Evolutionary conservation across 2,329 filamentous ascomycete genomes (phyloP).

Genomic region (Pestalotiopsis sp.): DNA sequence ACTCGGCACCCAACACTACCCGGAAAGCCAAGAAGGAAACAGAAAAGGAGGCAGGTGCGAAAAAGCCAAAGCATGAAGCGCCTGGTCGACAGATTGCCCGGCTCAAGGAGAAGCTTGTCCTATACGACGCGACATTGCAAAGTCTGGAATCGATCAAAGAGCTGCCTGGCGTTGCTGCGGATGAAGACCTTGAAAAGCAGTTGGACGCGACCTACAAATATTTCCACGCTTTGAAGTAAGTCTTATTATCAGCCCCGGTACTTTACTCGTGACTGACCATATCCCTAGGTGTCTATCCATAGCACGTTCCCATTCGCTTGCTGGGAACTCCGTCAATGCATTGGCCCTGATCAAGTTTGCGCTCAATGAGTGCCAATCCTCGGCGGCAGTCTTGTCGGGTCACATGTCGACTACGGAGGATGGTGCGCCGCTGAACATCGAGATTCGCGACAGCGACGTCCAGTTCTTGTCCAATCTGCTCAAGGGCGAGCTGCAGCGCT

Average conservation of each 20-base stretch:
- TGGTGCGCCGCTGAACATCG: slow-evolving; percentile 65
- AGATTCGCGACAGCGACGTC: slow-evolving; percentile 63
- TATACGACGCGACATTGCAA: slow-evolving; percentile 90
- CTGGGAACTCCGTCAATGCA: slow-evolving; percentile 74
- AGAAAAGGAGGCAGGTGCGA: slow-evolving; percentile 54
- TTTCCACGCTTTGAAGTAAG: slow-evolving; percentile 86
- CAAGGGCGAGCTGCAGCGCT: slow-evolving; percentile 74
- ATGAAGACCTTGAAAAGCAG: slow-evolving; percentile 74
- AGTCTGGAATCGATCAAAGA: slow-evolving; percentile 90
- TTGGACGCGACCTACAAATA: slow-evolving; percentile 80
- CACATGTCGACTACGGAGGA: slow-evolving; percentile 34
- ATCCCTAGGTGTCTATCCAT: slow-evolving; percentile 73
- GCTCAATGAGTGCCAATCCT: slow-evolving; percentile 59
- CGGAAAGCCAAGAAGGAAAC: slow-evolving; percentile 59
- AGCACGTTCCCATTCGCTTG: slow-evolving; percentile 79
- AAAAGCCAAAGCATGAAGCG: slow-evolving; percentile 52
- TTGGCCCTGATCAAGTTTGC: slow-evolving; percentile 83
- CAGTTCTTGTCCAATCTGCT: slow-evolving; percentile 65
- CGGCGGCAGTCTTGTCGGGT: slow-evolving; percentile 50
- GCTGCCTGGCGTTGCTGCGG: slow-evolving; percentile 85
- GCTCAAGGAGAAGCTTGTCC: slow-evolving; percentile 81
- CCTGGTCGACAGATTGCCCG: slow-evolving; percentile 76
- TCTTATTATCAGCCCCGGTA: slow-evolving; percentile 13
- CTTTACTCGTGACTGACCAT: slow-evolving; percentile 9
- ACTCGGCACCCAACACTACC: slow-evolving; percentile 46